Evolutionary conservation across 106 monocot species (phyloP).

Genomic region (Cymbidium sinense): DNA sequence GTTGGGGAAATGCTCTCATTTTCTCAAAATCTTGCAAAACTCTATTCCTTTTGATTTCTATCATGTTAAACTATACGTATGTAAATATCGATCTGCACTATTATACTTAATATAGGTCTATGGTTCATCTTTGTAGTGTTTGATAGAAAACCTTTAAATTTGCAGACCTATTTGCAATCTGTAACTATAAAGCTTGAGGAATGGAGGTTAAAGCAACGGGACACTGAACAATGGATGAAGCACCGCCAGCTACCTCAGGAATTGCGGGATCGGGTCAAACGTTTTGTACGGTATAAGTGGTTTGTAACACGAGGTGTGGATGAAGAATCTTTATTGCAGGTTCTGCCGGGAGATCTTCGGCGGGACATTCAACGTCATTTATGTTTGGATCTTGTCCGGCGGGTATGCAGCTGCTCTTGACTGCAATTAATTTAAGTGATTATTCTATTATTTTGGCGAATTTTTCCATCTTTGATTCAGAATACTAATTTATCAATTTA

Average conservation of each 20-base stretch:
- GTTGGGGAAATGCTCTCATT: neutral
- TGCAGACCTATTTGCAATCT: slow-evolving; percentile 80
- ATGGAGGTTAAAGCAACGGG: slow-evolving; percentile 74
- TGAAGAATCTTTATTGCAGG: slow-evolving; percentile 51
- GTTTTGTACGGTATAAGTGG: slow-evolving; percentile 87
- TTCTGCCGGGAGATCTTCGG: slow-evolving; percentile 71
- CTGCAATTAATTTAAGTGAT: neutral
- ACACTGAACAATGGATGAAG: slow-evolving; percentile 94
- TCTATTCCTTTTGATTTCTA: neutral
- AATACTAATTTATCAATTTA: slow-evolving; percentile 5
- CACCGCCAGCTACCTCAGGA: slow-evolving; percentile 84
- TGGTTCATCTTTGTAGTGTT: neutral
- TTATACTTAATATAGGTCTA: neutral
- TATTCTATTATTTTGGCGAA: neutral
- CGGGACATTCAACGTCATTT: slow-evolving; percentile 83
- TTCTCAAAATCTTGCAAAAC: neutral
- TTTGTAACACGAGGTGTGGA: slow-evolving; percentile 79
- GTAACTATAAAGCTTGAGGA: slow-evolving; percentile 78
- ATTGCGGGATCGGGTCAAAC: slow-evolving; percentile 49
- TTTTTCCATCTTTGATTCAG: neutral
- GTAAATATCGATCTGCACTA: neutral
- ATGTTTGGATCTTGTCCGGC: slow-evolving; percentile 79
- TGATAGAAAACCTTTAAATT: neutral
- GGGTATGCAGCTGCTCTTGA: slow-evolving; percentile 29
- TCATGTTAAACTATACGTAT: neutral